Evolutionary conservation across 1,284 basidiomycete genomes (phyloP).

Genomic region (Phlebopus sp.): DNA sequence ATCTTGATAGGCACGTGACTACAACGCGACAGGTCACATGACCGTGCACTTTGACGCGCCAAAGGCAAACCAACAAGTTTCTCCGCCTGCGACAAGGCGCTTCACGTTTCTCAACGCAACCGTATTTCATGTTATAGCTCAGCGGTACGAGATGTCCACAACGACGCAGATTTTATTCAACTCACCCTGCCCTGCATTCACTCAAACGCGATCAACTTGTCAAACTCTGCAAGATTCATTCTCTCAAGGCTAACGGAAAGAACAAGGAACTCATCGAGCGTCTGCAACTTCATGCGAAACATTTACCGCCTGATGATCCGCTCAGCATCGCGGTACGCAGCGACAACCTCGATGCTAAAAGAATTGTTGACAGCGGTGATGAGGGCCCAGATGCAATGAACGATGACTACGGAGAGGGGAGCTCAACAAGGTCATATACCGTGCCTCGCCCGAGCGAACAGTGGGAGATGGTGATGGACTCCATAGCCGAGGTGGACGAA

Average conservation of each 20-base stretch:
- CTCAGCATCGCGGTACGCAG: conserved; percentile 48
- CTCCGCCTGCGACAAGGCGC: not conserved
- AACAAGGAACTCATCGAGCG: conserved; percentile 67
- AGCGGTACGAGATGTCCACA: conserved; percentile 45
- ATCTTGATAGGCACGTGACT: conserved; percentile 20
- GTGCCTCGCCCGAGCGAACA: conserved; percentile 62
- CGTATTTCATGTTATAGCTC: conserved; percentile 5
- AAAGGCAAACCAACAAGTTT: conserved; percentile 14
- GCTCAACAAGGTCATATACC: conserved; percentile 14
- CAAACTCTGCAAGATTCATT: conserved; percentile 76
- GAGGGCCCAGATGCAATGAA: conserved; percentile 32
- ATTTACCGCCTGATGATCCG: conserved; percentile 52
- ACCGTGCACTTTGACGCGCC: conserved; percentile 6
- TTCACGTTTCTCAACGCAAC: conserved; percentile 2
- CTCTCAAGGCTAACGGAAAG: conserved; percentile 74
- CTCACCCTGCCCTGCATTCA: conserved; percentile 72
- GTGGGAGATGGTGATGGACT: conserved; percentile 78
- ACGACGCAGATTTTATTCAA: conserved; percentile 78
- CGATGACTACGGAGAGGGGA: conserved; percentile 17
- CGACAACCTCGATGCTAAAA: conserved; percentile 32
- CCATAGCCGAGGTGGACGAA: conserved; percentile 62
- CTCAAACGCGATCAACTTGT: conserved; percentile 78
- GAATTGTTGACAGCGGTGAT: conserved; percentile 26
- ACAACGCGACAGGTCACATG: conserved; percentile 18
- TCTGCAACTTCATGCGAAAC: conserved; percentile 60